These are phyloP conservation scores for Lasiosphaeriaceae sp. DNA, from an alignment of 495 filamentous ascomycete species.

Conservation along the genomic window DNA sequence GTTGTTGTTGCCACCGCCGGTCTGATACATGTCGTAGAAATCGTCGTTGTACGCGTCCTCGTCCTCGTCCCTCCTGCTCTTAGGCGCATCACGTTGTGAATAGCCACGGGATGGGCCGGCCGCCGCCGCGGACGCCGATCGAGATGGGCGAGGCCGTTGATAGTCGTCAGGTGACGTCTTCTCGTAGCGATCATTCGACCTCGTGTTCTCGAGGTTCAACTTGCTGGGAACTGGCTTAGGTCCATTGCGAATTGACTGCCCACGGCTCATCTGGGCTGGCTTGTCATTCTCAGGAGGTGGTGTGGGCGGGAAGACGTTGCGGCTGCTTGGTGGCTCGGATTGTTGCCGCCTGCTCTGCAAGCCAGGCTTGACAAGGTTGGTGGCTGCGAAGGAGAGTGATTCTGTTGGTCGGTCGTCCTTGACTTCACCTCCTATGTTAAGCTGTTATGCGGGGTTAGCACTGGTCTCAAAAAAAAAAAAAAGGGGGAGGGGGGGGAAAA, in stretches of 20 bases:
- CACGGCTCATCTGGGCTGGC: constrained; percentile 43
- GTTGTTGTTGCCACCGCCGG: constrained; percentile 22
- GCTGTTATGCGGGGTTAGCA: constrained; percentile 11
- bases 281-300: constrained; percentile 85
- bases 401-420: constrained; percentile 73
- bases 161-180: constrained; percentile 44
- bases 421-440: constrained; percentile 15
- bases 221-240: constrained; percentile 49
- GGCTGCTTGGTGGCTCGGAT: constrained; percentile 71
- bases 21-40: constrained; percentile 65
- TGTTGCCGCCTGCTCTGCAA: constrained; percentile 76
- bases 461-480: constrained; percentile 9
- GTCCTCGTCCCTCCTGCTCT: constrained; percentile 45
- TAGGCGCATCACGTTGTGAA: constrained; percentile 35
- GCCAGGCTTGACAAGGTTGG: constrained; percentile 83
- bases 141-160: constrained; percentile 33
- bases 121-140: constrained; percentile 28
- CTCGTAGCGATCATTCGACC: constrained; percentile 46
- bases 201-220: constrained; percentile 50
- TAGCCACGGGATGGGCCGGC: constrained; percentile 46
- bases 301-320: constrained; percentile 92
- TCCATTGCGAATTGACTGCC: constrained; percentile 52
- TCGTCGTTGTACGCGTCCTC: constrained; percentile 63
- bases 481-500: no score
- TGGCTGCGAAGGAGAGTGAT: constrained; percentile 82